A percentile compares a stretch with the other conserved stretches of the same genome.
These are phyloP conservation scores for Xylariomycetidae sp. DNA, from an alignment of 2,329 filamentous ascomycete species.

Conservation along the genomic window DNA sequence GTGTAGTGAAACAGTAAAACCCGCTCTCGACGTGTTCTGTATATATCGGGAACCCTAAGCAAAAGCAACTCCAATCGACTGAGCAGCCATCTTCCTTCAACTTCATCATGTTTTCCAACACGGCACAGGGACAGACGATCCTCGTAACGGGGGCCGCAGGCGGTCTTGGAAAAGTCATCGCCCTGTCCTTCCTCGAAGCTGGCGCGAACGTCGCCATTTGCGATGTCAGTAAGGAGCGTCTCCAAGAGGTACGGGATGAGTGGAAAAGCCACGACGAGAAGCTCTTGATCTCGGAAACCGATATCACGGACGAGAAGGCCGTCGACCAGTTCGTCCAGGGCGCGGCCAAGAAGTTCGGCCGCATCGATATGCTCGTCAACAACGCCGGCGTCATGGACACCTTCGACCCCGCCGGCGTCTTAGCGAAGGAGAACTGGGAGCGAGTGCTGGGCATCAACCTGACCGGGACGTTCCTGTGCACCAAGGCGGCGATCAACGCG, in stretches of 20 bases:
- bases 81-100: too few species aligned
- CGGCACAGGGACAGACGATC: slow-evolving; percentile 15
- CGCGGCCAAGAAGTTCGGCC: slow-evolving; percentile 28
- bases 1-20: too few species aligned
- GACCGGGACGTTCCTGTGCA: slow-evolving; percentile 47
- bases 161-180: slow-evolving; percentile 29
- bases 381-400: slow-evolving; percentile 53
- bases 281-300: slow-evolving; percentile 19
- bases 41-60: too few species aligned
- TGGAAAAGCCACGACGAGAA: slow-evolving; percentile 8
- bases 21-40: too few species aligned
- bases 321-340: slow-evolving; percentile 24
- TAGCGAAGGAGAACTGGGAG: slow-evolving; percentile 43
- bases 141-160: slow-evolving; percentile 28
- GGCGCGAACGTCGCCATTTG: slow-evolving; percentile 29
- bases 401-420: slow-evolving; percentile 45
- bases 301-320: slow-evolving; percentile 27
- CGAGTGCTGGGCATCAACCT: slow-evolving; percentile 50
- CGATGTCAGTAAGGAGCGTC: slow-evolving; percentile 26
- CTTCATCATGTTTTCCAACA: too few species aligned
- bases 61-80: too few species aligned
- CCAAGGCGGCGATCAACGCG: slow-evolving; percentile 42
- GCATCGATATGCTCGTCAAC: slow-evolving; percentile 53
- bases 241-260: slow-evolving; percentile 11
- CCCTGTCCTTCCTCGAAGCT: slow-evolving; percentile 24